These are phyloP conservation scores for Peronosclerospora sorghi DNA, from an alignment of 352 stramenopile species.

Conservation along the genomic window DNA sequence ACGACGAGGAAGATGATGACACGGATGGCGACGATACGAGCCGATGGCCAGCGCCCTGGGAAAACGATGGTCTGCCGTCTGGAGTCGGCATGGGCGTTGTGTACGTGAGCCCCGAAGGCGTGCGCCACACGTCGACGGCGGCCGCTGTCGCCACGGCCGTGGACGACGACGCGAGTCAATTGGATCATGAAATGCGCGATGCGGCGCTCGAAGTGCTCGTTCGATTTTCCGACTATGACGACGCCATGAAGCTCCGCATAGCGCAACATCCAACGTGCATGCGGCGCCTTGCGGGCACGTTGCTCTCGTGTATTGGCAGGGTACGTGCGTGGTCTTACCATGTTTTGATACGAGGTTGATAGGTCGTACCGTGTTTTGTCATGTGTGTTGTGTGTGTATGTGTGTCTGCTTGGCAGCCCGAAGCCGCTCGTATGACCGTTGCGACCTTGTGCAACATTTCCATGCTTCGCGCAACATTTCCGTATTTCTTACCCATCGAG, in stretches of 20 bases:
- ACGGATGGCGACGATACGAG: constrained; percentile 41
- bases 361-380: neutral
- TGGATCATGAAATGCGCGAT: constrained; percentile 73
- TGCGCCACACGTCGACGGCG: constrained; percentile 31
- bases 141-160: constrained; percentile 12
- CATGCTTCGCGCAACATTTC: constrained; percentile 64
- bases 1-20: constrained; percentile 47
- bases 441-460: constrained; percentile 63
- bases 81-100: constrained; percentile 70
- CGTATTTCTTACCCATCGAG: constrained; percentile 72
- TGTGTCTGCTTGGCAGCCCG: constrained; percentile 27
- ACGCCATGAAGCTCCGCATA: constrained; percentile 53
- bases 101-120: constrained; percentile 58
- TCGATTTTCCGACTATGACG: constrained; percentile 50
- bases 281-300: constrained; percentile 30
- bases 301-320: constrained; percentile 62
- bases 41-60: constrained; percentile 64
- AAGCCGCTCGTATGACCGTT: constrained; percentile 63
- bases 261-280: constrained; percentile 61
- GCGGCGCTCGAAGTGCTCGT: constrained; percentile 64
- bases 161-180: constrained; percentile 42
- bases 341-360: neutral
- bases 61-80: constrained; percentile 56
- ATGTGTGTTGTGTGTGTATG: constrained; percentile 2
- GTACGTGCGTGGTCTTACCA: constrained; percentile 22